Evolutionary conservation across 148 eudicot genomes (phyloP), one percentile per base, ranked within the genome.

Genomic region (Talinum fruticosum): DNA sequence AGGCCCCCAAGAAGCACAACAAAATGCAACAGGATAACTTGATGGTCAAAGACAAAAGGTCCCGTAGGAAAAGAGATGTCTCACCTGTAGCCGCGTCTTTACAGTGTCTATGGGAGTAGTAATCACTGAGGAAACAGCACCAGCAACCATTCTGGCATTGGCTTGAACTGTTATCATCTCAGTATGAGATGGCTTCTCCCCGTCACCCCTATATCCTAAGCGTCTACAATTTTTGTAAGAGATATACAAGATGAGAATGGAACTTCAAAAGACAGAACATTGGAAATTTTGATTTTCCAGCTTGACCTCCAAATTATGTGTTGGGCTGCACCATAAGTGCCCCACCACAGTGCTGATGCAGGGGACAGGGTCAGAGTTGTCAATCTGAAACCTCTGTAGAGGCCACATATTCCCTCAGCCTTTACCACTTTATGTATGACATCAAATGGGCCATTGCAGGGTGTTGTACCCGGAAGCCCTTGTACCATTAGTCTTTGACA

Each of bases 281-380:
- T 59, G 29, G 64, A 59, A 24, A 59, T 7, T 59, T 23, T n/a
- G 26, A n/a, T n/a, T 59, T 59, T 54, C 47, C 19, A 29, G 61
- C 36, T 51, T 26, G 83, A 91, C 97, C 93, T 90, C 97, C 97
- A 92, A 36, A 92, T 82, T 32, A 88, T 72, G 69, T 88, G 92
- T 62, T 92, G 97, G 71, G 90, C 89, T 62, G 90, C 74, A 76
- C 90, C 97, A 77, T 92, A 92, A 44, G 90, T 79, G 49, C 89
- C 97, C 97, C 97, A 92, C 97, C 97, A 92, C 81, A 92, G 88
- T 19, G 97, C 97, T 29, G 90, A 88, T 33, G 97, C 93, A 73
- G 93, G 97, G 78, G 97, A 83, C 47, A 86, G 89, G 26, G 88
- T 88, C 70, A 85, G 57, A 79, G 85, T 90, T 12, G 97, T 90